Conservation (phyloP, 345 rosid genomes). For the Lepidium sativum region DNA sequence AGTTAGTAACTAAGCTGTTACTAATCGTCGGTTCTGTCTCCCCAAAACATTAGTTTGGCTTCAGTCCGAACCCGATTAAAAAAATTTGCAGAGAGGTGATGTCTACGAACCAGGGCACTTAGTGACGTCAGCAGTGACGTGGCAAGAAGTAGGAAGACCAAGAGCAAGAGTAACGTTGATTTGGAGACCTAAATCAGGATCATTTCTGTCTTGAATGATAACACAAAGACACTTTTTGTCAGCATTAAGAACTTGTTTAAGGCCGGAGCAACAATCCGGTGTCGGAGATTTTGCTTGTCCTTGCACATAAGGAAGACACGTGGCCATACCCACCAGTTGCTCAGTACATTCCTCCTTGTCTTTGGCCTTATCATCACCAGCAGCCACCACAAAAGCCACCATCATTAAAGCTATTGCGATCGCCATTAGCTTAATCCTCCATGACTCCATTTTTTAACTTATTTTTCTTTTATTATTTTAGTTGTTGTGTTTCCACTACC, state of each 20-base stretch:
- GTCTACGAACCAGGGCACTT: slow-evolving; percentile 52
- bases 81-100: neutral
- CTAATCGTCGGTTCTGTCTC: too few species aligned
- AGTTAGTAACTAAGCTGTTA: too few species aligned
- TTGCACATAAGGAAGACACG: slow-evolving; percentile 68
- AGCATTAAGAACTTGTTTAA: slow-evolving; percentile 42
- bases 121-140: slow-evolving; percentile 50
- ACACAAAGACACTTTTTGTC: slow-evolving; percentile 67
- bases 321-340: slow-evolving; percentile 50
- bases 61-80: too few species aligned
- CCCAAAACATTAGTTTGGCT: too few species aligned
- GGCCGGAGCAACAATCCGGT: slow-evolving; percentile 68
- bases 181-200: slow-evolving; percentile 63
- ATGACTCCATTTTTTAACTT: slow-evolving; percentile 11
- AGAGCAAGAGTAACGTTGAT: slow-evolving; percentile 65
- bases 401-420: neutral
- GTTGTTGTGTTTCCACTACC: neutral
- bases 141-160: slow-evolving; percentile 56
- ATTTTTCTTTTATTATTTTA: neutral
- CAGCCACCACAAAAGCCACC: neutral
- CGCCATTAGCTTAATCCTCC: slow-evolving; percentile 3
- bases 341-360: slow-evolving; percentile 59
- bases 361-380: slow-evolving; percentile 31
- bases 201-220: slow-evolving; percentile 55
- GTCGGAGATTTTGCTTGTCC: slow-evolving; percentile 70